Percentiles rank a stretch among this genome's conserved stretches.
Conservation (phyloP, 331 rosid species). For the Malus hybrid region DNA sequence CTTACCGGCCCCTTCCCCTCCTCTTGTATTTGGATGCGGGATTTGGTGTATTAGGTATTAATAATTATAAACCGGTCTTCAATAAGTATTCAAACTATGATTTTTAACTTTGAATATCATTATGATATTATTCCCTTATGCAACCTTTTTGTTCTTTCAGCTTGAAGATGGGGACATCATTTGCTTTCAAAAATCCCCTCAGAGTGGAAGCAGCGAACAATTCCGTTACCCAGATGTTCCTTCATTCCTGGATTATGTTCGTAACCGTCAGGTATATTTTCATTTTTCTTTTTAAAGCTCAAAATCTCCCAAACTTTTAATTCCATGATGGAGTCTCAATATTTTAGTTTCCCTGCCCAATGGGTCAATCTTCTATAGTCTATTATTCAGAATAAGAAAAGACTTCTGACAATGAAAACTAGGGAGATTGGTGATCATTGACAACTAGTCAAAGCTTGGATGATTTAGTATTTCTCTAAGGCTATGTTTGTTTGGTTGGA, state of each 20-base stretch:
- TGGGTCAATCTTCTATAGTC: not conserved
- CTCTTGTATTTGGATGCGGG: not conserved
- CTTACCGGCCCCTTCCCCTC: not conserved
- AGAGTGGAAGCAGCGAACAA: constrained; percentile 43
- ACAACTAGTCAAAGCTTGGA: not conserved
- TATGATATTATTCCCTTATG: not conserved
- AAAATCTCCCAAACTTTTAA: not conserved
- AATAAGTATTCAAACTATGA: not conserved
- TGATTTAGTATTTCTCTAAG: not conserved
- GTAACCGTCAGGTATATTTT: constrained; percentile 68
- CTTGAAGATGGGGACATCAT: constrained; percentile 88
- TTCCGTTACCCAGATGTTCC: constrained; percentile 64
- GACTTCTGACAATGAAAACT: not conserved
- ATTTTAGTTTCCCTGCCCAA: not conserved
- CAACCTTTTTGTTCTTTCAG: constrained; percentile 29
- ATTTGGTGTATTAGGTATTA: not conserved
- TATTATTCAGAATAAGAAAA: not conserved
- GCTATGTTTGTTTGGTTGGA: not conserved
- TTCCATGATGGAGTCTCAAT: not conserved
- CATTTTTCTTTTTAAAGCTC: not conserved
- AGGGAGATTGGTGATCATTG: not conserved
- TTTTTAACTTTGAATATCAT: not conserved
- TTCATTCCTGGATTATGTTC: constrained; percentile 76
- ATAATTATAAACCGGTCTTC: not conserved
- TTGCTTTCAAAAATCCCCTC: constrained; percentile 64